Percentiles rank a stretch among this genome's conserved stretches.
Evolutionary conservation across 1,284 basidiomycete genomes (phyloP).

Genomic region (Ustilago lituana): DNA sequence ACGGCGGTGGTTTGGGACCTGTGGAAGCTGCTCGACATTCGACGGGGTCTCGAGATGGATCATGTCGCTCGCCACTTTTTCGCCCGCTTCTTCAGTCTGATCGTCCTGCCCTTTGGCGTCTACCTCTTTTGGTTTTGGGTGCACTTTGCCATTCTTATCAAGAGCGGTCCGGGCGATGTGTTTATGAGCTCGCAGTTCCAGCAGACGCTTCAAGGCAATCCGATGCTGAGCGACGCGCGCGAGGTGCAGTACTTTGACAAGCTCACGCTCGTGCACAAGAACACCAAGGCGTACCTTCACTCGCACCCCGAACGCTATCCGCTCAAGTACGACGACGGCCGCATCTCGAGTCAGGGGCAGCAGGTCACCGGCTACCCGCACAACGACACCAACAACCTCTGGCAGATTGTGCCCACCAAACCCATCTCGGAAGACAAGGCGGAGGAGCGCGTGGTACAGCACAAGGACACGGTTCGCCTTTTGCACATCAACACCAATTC

Average conservation of each 20-base stretch:
- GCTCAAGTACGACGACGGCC: conserved; percentile 92
- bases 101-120: conserved; percentile 84
- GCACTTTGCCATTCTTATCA: conserved; percentile 89
- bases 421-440: conserved; percentile 72
- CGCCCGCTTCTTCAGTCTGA: conserved; percentile 86
- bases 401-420: conserved; percentile 93
- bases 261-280: conserved; percentile 87
- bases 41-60: conserved; percentile 76
- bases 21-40: conserved; percentile 91
- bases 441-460: conserved; percentile 84
- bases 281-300: conserved; percentile 90
- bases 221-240: conserved; percentile 86
- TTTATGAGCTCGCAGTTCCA: conserved; percentile 99
- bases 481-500: conserved; percentile 86
- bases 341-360: conserved; percentile 94
- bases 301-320: conserved; percentile 92
- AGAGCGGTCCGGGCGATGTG: conserved; percentile 88
- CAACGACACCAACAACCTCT: conserved; percentile 91
- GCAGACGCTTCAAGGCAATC: conserved; percentile 91
- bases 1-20: conserved; percentile 90
- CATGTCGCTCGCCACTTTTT: conserved; percentile 88
- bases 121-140: conserved; percentile 97
- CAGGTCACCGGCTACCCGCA: conserved; percentile 98
- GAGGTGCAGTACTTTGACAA: conserved; percentile 94
- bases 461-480: conserved; percentile 88